Evolutionary conservation across 1,139 yeast genomes (phyloP).

Genomic region (Sugiyamaella grinbergsii): DNA sequence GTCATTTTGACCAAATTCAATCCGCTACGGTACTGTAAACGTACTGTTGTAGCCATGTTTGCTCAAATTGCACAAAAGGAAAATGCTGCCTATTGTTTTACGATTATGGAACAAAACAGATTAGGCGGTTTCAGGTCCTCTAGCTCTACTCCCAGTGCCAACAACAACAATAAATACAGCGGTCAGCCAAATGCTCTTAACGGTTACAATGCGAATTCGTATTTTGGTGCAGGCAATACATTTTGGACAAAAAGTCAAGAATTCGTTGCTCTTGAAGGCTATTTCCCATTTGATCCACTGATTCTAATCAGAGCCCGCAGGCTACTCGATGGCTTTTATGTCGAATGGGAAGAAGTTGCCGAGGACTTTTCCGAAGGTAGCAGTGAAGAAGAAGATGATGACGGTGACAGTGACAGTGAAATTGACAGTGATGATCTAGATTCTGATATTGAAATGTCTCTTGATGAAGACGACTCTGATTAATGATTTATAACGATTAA

Average conservation of each 20-base stretch:
- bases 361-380: constrained; percentile 63
- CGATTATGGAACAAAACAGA: constrained; percentile 88
- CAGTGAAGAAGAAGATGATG: constrained; percentile 26
- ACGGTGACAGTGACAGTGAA: constrained; percentile 26
- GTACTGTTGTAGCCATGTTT: constrained; percentile 89
- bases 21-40: constrained; percentile 91
- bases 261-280: constrained; percentile 84
- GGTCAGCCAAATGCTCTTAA: constrained; percentile 15
- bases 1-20: constrained; percentile 85
- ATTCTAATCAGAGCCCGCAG: constrained; percentile 64
- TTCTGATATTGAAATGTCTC: constrained; percentile 13
- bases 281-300: constrained; percentile 94
- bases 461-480: constrained; percentile 11
- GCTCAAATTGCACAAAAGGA: constrained; percentile 90
- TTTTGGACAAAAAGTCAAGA: constrained; percentile 59
- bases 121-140: constrained; percentile 52
- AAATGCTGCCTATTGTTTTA: constrained; percentile 89
- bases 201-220: constrained; percentile 20
- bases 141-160: constrained; percentile 11
- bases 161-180: constrained; percentile 7
- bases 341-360: constrained; percentile 79
- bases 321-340: constrained; percentile 58
- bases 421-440: constrained; percentile 14
- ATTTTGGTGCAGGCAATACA: constrained; percentile 28
- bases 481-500: constrained; percentile 13